phyloP scores from a whole-genome alignment of 2,329 filamentous ascomycete genomes.

The Arthrobotrys sphaeroides region DNA sequence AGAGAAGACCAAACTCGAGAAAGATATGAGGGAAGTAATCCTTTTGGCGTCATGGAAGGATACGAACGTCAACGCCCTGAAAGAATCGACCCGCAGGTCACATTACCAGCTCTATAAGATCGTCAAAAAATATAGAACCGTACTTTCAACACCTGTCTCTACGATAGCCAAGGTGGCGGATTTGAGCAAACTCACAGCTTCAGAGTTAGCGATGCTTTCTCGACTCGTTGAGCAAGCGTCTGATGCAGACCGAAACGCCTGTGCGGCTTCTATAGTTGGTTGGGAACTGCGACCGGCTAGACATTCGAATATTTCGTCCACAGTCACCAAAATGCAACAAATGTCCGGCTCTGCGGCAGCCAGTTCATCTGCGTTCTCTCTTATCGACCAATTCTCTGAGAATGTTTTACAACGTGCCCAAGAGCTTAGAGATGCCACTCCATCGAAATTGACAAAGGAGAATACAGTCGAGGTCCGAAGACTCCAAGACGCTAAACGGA shows the following conservation, averaged over 20 bases:
- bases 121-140: slow-evolving; percentile 84
- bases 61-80: slow-evolving; percentile 87
- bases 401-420: slow-evolving; percentile 69
- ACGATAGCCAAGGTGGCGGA: slow-evolving; percentile 56
- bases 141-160: slow-evolving; percentile 80
- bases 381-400: slow-evolving; percentile 46
- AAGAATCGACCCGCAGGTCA: slow-evolving; percentile 87
- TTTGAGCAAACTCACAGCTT: slow-evolving; percentile 27
- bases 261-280: slow-evolving; percentile 2
- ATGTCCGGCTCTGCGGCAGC: slow-evolving; percentile 66
- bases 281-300: slow-evolving; percentile 62
- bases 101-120: slow-evolving; percentile 92
- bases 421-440: slow-evolving; percentile 84
- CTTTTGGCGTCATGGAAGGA: slow-evolving; percentile 97
- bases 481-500: slow-evolving; percentile 89
- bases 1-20: slow-evolving; percentile 81
- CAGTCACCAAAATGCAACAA: slow-evolving; percentile 74
- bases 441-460: slow-evolving; percentile 80
- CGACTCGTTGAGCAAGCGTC: slow-evolving; percentile 60
- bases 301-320: slow-evolving; percentile 75
- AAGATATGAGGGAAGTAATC: slow-evolving; percentile 90
- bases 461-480: slow-evolving; percentile 75
- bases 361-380: slow-evolving; percentile 69
- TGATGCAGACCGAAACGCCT: slow-evolving; percentile 59
- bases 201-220: neutral